Evolutionary conservation across 1,139 yeast genomes (phyloP).

Genomic region (Blastobotrys arbuscula): DNA sequence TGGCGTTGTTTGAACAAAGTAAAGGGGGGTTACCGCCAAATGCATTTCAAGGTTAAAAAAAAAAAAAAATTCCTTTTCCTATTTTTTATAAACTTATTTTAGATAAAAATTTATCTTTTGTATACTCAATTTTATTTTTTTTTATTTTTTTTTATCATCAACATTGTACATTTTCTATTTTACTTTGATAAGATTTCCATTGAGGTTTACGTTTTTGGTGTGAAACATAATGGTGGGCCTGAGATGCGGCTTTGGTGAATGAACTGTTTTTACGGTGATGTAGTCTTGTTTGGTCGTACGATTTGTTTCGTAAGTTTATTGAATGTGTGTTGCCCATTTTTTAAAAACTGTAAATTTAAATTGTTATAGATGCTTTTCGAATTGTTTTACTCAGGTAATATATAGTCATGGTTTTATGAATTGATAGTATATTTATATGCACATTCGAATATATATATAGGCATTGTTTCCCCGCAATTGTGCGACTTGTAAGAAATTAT

Average conservation of each 20-base stretch:
- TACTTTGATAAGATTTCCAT: neutral
- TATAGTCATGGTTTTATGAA: too few species aligned
- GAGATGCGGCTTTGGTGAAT: neutral
- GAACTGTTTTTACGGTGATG: neutral
- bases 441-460: too few species aligned
- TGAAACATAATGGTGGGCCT: neutral
- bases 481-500: too few species aligned
- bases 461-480: too few species aligned
- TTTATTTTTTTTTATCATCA: neutral
- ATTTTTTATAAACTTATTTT: neutral
- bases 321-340: conserved; percentile 3
- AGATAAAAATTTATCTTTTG: neutral
- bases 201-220: neutral
- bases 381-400: too few species aligned
- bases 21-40: conserved; percentile 51
- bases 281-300: conserved; percentile 1
- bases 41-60: conserved; percentile 38
- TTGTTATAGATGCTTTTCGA: too few species aligned
- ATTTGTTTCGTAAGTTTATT: neutral
- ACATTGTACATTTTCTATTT: neutral
- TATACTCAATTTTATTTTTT: neutral
- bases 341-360: too few species aligned
- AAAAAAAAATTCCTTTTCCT: neutral
- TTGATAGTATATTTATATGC: too few species aligned
- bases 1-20: conserved; percentile 65